A percentile compares a stretch with the other conserved stretches of the same genome.
These are phyloP conservation scores for Rhizopus delemar DNA, from an alignment of 371 early-diverging fungal species.

Conservation along the genomic window DNA sequence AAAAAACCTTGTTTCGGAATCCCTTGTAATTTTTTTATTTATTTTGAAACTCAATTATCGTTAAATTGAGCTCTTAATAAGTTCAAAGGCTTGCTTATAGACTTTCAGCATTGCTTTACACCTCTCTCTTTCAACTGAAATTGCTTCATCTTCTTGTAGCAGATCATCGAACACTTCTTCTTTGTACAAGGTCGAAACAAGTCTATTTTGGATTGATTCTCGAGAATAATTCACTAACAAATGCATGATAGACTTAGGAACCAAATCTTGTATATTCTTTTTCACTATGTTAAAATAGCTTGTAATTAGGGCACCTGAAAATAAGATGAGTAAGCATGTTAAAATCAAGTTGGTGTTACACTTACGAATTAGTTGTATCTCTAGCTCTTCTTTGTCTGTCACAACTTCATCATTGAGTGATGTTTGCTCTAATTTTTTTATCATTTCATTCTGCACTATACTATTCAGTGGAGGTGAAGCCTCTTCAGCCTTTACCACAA, in stretches of 20 bases:
- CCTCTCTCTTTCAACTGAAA: conserved; percentile 75
- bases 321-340: neutral
- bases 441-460: conserved; percentile 12
- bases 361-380: conserved; percentile 80
- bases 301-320: conserved; percentile 65
- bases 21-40: no score
- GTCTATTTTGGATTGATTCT: conserved; percentile 76
- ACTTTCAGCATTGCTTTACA: conserved; percentile 78
- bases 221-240: conserved; percentile 77
- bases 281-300: conserved; percentile 86
- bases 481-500: no score
- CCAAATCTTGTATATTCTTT: conserved; percentile 83
- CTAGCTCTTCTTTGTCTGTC: conserved; percentile 75
- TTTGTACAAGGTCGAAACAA: conserved; percentile 82
- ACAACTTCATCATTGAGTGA: no score
- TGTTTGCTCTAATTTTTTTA: conserved; percentile 5
- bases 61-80: no score
- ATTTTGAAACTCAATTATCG: no score
- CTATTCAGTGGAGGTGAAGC: neutral
- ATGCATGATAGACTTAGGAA: conserved; percentile 94
- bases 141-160: conserved; percentile 75
- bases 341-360: conserved; percentile 1
- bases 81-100: conserved; percentile 67
- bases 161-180: conserved; percentile 74
- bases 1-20: no score